A percentile compares a stretch with the other conserved stretches of the same genome.
Evolutionary conservation across 2,329 filamentous ascomycete genomes (phyloP).

Genomic region (Lanzia echinophila): DNA sequence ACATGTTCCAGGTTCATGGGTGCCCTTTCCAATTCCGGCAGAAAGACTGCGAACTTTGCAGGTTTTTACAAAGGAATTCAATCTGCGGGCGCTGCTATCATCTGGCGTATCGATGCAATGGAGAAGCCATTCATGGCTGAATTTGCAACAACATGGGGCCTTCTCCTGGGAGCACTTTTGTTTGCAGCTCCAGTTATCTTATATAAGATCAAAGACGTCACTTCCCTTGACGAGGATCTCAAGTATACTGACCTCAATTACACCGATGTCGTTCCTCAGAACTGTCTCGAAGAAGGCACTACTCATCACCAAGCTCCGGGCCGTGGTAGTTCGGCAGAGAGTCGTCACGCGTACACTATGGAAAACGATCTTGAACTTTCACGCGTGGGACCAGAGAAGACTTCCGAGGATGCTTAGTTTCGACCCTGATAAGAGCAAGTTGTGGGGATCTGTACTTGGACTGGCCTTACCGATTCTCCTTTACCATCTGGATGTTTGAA

Average conservation of each 20-base stretch:
- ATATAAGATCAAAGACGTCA: slow-evolving; percentile 70
- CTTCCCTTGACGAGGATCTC: slow-evolving; percentile 69
- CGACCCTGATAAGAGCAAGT: no score
- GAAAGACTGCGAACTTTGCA: slow-evolving; percentile 82
- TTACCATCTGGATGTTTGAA: no score
- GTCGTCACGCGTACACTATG: neutral
- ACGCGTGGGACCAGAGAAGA: neutral
- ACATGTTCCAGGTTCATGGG: slow-evolving; percentile 73
- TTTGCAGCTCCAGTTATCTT: slow-evolving; percentile 72
- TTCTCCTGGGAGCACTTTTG: slow-evolving; percentile 65
- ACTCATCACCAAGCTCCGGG: neutral
- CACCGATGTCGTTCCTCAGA: slow-evolving; percentile 50
- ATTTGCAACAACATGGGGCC: slow-evolving; percentile 68
- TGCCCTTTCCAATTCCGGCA: slow-evolving; percentile 78
- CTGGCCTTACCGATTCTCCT: no score
- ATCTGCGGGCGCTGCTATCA: slow-evolving; percentile 70
- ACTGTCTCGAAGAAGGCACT: neutral
- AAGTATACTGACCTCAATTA: slow-evolving; percentile 77
- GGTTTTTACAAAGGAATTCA: slow-evolving; percentile 86
- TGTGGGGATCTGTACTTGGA: no score
- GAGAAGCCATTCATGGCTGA: slow-evolving; percentile 59
- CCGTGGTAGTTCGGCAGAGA: neutral
- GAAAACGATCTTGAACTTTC: slow-evolving; percentile 1
- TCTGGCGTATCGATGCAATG: slow-evolving; percentile 59
- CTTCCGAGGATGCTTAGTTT: neutral